These are phyloP conservation scores for Evernia prunastri DNA, from an alignment of 495 filamentous ascomycete species.

Conservation along the genomic window DNA sequence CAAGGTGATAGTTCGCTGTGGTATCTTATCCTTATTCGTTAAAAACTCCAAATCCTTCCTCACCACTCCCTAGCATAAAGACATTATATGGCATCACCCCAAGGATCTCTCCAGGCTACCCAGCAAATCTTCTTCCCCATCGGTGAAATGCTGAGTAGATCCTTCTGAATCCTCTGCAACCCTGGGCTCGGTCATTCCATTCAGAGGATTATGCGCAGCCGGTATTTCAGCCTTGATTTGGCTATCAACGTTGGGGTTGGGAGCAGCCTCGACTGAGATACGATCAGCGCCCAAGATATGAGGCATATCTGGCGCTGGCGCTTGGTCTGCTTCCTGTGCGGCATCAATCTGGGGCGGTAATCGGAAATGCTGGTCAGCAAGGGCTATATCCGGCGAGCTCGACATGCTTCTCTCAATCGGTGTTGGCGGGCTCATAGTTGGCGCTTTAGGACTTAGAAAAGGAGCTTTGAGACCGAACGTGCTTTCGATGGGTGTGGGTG, in stretches of 20 bases:
- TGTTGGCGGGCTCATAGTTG: conserved; percentile 22
- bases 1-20: background rate
- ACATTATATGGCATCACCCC: background rate
- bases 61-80: background rate
- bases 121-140: conserved; percentile 23
- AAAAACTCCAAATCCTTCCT: background rate
- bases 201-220: conserved; percentile 15
- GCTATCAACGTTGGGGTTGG: conserved; percentile 12
- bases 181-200: conserved; percentile 17
- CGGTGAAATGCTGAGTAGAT: conserved; percentile 13
- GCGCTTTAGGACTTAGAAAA: conserved; percentile 23
- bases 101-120: conserved; percentile 21
- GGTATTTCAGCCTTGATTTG: conserved; percentile 17
- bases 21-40: background rate
- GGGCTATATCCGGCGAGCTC: conserved; percentile 24
- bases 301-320: background rate
- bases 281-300: conserved; percentile 8
- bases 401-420: conserved; percentile 20
- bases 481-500: conserved; percentile 28
- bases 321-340: background rate
- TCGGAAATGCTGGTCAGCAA: conserved; percentile 19
- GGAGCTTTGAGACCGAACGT: conserved; percentile 14
- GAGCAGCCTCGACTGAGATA: conserved; percentile 19
- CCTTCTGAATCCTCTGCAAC: conserved; percentile 1
- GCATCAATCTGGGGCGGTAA: conserved; percentile 13